phyloP scores from a whole-genome alignment of 441 rosid species.

The Euphorbia corollata region DNA sequence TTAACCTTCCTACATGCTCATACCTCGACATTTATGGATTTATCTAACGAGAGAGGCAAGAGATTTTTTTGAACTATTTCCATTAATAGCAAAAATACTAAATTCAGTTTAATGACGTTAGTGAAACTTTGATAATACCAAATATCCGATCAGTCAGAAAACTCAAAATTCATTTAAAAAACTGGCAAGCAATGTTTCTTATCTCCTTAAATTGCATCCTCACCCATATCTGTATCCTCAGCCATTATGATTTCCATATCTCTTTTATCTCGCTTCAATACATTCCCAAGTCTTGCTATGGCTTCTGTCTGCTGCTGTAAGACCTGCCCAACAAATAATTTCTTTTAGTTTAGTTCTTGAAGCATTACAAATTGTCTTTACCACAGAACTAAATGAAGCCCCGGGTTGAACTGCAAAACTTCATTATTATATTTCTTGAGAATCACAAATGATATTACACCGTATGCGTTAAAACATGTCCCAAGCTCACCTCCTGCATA shows the following conservation, averaged over 20 bases:
- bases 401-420: not conserved
- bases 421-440: not conserved
- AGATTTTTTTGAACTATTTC: not conserved
- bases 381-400: not conserved
- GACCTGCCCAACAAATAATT: conserved; percentile 38
- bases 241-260: conserved; percentile 83
- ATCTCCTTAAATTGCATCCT: conserved; percentile 28
- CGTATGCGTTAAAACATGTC: not conserved
- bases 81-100: not conserved
- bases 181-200: not conserved
- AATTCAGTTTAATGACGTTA: not conserved
- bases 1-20: too few relatives aligned
- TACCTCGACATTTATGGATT: too few relatives aligned
- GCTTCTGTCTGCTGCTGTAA: conserved; percentile 90
- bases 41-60: too few relatives aligned
- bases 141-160: conserved; percentile 10
- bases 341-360: not conserved
- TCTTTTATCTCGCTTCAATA: conserved; percentile 75
- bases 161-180: not conserved
- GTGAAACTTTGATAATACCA: not conserved
- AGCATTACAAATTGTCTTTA: not conserved
- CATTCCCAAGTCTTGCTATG: conserved; percentile 69
- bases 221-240: conserved; percentile 56
- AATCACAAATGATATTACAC: not conserved
- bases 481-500: conserved; percentile 77